Percentiles rank a stretch among this genome's conserved stretches.
Evolutionary conservation across 345 rosid genomes (phyloP).

Genomic region (Eucalyptus cladocalyx): DNA sequence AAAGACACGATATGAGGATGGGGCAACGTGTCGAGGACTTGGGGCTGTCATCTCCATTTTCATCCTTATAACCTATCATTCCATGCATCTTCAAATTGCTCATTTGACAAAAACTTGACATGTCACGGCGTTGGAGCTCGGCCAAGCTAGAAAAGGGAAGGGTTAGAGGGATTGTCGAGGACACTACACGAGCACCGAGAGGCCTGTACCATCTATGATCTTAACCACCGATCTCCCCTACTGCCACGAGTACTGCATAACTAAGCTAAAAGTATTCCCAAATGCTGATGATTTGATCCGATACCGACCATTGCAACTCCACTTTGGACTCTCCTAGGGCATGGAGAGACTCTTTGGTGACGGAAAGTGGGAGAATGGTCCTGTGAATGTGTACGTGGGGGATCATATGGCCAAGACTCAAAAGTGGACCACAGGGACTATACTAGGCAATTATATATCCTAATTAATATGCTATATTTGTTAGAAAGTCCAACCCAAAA

Average conservation of each 20-base stretch:
- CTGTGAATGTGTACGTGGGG: neutral
- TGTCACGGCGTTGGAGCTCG: neutral
- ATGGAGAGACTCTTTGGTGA: neutral
- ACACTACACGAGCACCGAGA: neutral
- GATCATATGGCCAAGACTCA: neutral
- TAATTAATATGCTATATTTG: no score
- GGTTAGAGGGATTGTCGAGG: neutral
- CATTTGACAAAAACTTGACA: neutral
- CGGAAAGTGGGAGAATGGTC: neutral
- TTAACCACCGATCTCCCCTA: no score
- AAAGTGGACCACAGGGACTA: no score
- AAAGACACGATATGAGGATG: no score
- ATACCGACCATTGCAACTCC: no score
- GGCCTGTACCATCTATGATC: neutral
- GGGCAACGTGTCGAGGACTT: no score
- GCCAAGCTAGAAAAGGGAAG: neutral
- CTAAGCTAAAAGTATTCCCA: neutral
- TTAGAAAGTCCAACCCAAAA: no score
- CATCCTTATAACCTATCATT: neutral
- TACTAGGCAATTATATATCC: no score
- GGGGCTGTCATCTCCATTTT: neutral
- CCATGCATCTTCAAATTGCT: neutral
- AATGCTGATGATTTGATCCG: no score
- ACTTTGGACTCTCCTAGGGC: no score
- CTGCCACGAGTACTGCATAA: neutral